Base-by-base conservation (phyloP, 148 eudicot species). In the Rheum nobile region DNA sequence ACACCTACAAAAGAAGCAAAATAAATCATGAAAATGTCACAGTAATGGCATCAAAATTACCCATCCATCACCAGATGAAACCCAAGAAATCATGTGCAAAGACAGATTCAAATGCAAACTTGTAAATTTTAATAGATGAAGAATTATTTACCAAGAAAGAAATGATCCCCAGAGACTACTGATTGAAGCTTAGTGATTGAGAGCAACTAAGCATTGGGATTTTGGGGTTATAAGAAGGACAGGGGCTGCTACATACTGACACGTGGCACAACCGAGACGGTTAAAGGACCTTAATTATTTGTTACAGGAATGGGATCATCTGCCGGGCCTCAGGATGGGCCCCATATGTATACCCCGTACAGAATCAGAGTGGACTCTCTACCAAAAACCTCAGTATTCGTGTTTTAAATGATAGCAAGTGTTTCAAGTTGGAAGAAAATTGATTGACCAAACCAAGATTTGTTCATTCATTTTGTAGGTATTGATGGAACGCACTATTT, bases 261-360 rank as follows among this genome's bases (percentile, higher is more conserved):
- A 65, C 70, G 70, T 65, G 70, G 70, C 70, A 34, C 70, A 31
- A 32, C 4, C 3, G 32, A 16, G 70, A 65, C 39, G 70, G 70
- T 65, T 65, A 32, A 65, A 65, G 34, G 34, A 28, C 35, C 32
- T 57, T 57, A 28, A 26, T 59, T 12, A 59, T 59, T 59, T 57
- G 22, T 59, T 12, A 59, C 67, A 29, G 34, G 67, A 9, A 59
- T 26, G 34, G 67, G 32, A 28, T 5, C 67, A 26, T 6, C 67
- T 59, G 67, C 67, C 22, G 3, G 12, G 35, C 28, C 6, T 59
- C 67, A 59, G 67, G 17, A 13, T 28, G 67, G 67, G 7, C 17
- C 67, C 67, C 67, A 59, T 12, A 17, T 48, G 22, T 21, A 17
- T 32, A 16, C 69, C 39, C 69, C 38, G 32, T 65, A 63, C 69